Evolutionary conservation across 176 grass and related monocot genomes (phyloP), one percentile per base, ranked within the genome.

Genomic region (Musa acuminata): DNA sequence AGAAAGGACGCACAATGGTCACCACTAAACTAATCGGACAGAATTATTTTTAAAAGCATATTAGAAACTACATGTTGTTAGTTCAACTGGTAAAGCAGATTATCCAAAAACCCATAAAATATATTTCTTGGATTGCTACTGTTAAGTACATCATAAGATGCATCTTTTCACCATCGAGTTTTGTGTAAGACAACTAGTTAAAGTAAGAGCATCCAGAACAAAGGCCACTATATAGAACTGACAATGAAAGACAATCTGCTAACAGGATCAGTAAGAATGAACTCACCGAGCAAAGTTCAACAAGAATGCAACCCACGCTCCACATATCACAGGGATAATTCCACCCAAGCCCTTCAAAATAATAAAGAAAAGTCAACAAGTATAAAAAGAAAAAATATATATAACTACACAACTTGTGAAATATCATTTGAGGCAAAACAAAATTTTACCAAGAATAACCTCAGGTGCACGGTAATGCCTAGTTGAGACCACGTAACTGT

Each of bases 391-490:
- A 19, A 14, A 19, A 8, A 50, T 71, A 17, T 11, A 12, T 4
- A 3, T 22, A 20, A 13, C 2, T 27, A 60, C 62, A 63, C 63
- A 51, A 75, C 23, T 22, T 29, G 5, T 21, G 35, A n/a, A 43
- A 53, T 58, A 49, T 20, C 26, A 69, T 62, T 19, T 17, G 57
- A 51, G 26, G 22, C 6, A 70, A 78, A 74, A 20, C 70, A 13
- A 14, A 73, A 11, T 27, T 54, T 87, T 94, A 99, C 95, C 90
- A 80, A 99, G 88, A 79, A 99, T 99, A 73, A 99, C 95, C 90
- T 99, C 95, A 48, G 95, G 95, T 8, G 95, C 95, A 63, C 95
- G 87, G 78, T 99, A 99, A 88, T 99, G 95, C 55, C 95, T 88
- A 66, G 95, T 99, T 49, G 95, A 99, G 55, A 99, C 95, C 10